phyloP scores from a whole-genome alignment of 306 rosid species.

The Trifolium subterraneum region DNA sequence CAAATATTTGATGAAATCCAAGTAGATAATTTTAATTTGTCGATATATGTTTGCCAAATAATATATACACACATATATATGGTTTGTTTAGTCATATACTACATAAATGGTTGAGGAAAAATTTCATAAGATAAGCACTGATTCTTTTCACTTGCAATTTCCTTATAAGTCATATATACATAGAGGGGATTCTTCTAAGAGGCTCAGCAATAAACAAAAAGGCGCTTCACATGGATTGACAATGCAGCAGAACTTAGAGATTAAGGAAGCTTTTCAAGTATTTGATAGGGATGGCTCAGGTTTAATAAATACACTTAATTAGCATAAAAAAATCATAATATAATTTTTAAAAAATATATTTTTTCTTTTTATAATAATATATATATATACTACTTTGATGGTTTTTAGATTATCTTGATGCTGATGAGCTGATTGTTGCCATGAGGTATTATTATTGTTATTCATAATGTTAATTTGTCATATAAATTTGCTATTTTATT shows the following conservation, averaged over 20 bases:
- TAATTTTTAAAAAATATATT: neutral
- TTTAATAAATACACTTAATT: slow-evolving; percentile 33
- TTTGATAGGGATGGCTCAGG: slow-evolving; percentile 95
- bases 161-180: slow-evolving; percentile 54
- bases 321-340: slow-evolving; percentile 1
- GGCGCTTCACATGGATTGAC: slow-evolving; percentile 60
- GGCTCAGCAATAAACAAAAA: slow-evolving; percentile 59
- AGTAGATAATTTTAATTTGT: too few species aligned
- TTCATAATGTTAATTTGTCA: slow-evolving; percentile 10
- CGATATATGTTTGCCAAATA: too few species aligned
- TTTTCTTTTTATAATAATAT: neutral
- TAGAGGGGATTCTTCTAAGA: slow-evolving; percentile 62
- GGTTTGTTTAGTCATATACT: too few species aligned
- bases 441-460: slow-evolving; percentile 68
- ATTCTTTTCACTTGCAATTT: slow-evolving; percentile 28
- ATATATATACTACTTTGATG: slow-evolving; percentile 30
- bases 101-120: neutral
- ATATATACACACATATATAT: too few species aligned
- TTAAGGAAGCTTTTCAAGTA: slow-evolving; percentile 85
- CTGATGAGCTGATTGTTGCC: slow-evolving; percentile 90
- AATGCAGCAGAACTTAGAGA: slow-evolving; percentile 77
- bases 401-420: slow-evolving; percentile 78
- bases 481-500: slow-evolving; percentile 23
- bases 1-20: too few species aligned
- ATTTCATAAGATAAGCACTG: neutral